These are phyloP conservation scores for Scenedesmus sp. DNA, from an alignment of 163 green algal genomes.

Conservation along the genomic window DNA sequence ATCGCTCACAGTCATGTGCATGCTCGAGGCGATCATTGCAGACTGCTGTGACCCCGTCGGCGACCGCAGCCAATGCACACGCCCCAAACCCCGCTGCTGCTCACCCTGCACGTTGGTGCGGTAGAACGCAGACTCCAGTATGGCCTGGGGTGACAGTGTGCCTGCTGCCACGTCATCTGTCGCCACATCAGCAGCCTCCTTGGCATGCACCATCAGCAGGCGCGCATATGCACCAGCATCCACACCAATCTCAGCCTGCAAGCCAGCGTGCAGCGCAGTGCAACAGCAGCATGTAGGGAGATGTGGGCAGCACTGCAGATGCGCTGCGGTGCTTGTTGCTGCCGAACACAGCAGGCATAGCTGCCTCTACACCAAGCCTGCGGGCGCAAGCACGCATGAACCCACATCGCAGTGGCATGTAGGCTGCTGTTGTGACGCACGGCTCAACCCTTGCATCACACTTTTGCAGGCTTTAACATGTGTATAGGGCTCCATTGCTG, in stretches of 20 bases:
- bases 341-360: too few relatives aligned
- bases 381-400: too few relatives aligned
- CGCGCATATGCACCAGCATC: constrained; percentile 82
- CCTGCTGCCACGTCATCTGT: constrained; percentile 60
- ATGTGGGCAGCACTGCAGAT: too few relatives aligned
- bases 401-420: too few relatives aligned
- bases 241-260: constrained; percentile 82
- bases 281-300: not conserved
- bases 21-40: too few relatives aligned
- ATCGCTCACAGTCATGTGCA: too few relatives aligned
- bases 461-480: too few relatives aligned
- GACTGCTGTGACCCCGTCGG: not conserved
- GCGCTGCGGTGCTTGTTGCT: too few relatives aligned
- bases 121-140: constrained; percentile 64
- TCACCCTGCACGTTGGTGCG: constrained; percentile 63
- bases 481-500: too few relatives aligned
- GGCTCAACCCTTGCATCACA: too few relatives aligned
- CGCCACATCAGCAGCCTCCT: constrained; percentile 71
- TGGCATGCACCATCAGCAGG: constrained; percentile 75
- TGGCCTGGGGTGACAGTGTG: constrained; percentile 51
- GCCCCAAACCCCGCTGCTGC: constrained; percentile 44
- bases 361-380: too few relatives aligned
- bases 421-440: too few relatives aligned
- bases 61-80: not conserved
- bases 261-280: not conserved